These are phyloP conservation scores for Vaccinium corymbosum DNA, from an alignment of 148 eudicot genomes.

Conservation along the genomic window DNA sequence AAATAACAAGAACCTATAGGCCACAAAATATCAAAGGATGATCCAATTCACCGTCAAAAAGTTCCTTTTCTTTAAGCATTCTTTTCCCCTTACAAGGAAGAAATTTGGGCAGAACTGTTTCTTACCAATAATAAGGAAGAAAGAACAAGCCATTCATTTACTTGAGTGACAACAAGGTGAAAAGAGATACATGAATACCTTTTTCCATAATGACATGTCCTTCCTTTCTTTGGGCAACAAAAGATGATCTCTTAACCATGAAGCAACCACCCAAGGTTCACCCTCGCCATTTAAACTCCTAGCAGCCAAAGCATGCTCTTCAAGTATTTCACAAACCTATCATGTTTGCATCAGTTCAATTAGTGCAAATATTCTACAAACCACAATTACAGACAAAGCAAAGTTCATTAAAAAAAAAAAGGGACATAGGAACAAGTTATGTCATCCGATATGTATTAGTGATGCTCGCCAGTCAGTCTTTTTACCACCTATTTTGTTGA, in stretches of 20 bases:
- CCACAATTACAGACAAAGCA: background rate
- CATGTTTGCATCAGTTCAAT: slow-evolving; percentile 17
- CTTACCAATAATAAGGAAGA: background rate
- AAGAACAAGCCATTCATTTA: background rate
- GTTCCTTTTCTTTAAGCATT: background rate
- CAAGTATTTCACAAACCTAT: slow-evolving; percentile 88
- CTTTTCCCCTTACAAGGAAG: background rate
- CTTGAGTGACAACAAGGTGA: background rate
- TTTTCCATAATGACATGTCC: slow-evolving; percentile 69
- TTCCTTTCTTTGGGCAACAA: slow-evolving; percentile 85
- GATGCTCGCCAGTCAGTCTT: background rate
- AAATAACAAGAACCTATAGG: background rate
- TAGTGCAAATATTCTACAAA: background rate
- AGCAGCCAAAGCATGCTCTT: slow-evolving; percentile 70
- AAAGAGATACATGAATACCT: slow-evolving; percentile 39
- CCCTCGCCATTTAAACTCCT: slow-evolving; percentile 44
- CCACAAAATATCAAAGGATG: background rate
- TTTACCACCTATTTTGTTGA: background rate
- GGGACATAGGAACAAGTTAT: background rate
- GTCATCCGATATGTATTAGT: background rate
- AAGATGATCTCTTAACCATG: slow-evolving; percentile 94
- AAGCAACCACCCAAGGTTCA: slow-evolving; percentile 91
- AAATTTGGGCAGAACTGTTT: background rate
- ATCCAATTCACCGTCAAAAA: background rate
- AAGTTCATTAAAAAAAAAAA: background rate